Evolutionary conservation across 129 eudicot species (phyloP), one percentile per base, ranked within the genome.

Genomic region (Smallanthus sonchifolius): DNA sequence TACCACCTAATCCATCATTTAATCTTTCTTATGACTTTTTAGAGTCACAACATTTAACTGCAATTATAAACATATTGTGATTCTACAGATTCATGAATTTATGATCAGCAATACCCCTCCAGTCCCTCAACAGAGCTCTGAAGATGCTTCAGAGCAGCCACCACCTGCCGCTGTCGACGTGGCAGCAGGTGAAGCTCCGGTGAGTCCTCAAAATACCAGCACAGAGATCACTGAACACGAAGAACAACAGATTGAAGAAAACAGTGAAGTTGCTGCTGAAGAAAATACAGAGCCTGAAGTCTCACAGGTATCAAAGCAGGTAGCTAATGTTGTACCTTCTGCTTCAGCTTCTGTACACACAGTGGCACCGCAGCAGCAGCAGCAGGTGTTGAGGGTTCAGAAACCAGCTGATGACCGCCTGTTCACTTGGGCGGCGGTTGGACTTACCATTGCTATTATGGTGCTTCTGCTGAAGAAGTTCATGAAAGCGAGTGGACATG

Each of bases 61-160:
- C 11, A 42, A 69, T 13, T 69, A 44, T 35, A 20, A 78, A 60
- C 39, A 39, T 56, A 59, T 69, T 67, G 8, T 49, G 36, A 10
- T 49, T 70, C 4, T 59, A 67, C 83, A 95, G 99, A 91, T 95
- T 75, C 99, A 95, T 72, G 96, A 85, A 59, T 91, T 78, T 45
- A 95, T 95, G 97, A 81, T 95, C 36, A 91, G 90, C 83, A 91
- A 91, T 72, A 92, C 94, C 32, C 90, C 89, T 28, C 92, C 94
- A 19, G 90, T 88, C 65, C 90, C 97, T 56, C 83, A 85, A 67
- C 80, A 37, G 68, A 78, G 37, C 82, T 30, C 84, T 17, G 73
- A 42, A 44, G 40, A 78, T 16, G 44, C 69, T 45, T 15, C 76
- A 77, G 55, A 43, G 10, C 48, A 48, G 24, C 72, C 81, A 34